phyloP scores from a whole-genome alignment of 495 filamentous ascomycete species.

The Neurospora sp. region DNA sequence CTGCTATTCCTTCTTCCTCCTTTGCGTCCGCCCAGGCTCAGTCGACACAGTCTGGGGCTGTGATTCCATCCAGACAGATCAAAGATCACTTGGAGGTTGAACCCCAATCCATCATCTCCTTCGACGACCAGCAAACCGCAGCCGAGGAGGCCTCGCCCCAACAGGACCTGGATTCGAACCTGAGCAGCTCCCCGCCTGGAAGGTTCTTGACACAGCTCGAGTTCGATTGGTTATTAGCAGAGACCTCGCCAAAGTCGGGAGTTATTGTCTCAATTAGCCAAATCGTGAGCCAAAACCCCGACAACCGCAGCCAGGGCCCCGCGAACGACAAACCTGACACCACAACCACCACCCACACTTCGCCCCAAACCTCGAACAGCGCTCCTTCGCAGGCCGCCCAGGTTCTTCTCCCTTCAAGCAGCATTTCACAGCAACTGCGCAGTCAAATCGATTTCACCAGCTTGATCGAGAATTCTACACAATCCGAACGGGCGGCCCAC shows the following conservation, averaged over 20 bases:
- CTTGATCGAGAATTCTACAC: neutral
- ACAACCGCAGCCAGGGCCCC: neutral
- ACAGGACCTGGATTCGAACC: neutral
- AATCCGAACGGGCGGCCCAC: neutral
- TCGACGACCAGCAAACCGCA: neutral
- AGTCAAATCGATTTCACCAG: constrained; percentile 9
- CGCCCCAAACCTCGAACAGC: neutral
- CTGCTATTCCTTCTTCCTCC: neutral
- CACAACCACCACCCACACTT: neutral
- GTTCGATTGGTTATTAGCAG: neutral
- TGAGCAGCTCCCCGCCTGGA: neutral
- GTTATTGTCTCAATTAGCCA: neutral
- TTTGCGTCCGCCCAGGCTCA: neutral
- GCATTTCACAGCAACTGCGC: constrained; percentile 8
- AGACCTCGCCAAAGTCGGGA: neutral
- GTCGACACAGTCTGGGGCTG: neutral
- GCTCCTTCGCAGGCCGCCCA: constrained; percentile 20
- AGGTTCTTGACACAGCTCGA: neutral
- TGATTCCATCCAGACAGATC: constrained; percentile 17
- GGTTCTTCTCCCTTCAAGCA: constrained; percentile 13
- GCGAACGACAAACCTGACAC: neutral
- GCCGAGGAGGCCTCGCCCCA: neutral
- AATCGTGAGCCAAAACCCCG: neutral
- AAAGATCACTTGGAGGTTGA: neutral
- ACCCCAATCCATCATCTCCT: neutral